phyloP scores from a whole-genome alignment of 208 protist genomes.

The Trypanosoma theileri region DNA sequence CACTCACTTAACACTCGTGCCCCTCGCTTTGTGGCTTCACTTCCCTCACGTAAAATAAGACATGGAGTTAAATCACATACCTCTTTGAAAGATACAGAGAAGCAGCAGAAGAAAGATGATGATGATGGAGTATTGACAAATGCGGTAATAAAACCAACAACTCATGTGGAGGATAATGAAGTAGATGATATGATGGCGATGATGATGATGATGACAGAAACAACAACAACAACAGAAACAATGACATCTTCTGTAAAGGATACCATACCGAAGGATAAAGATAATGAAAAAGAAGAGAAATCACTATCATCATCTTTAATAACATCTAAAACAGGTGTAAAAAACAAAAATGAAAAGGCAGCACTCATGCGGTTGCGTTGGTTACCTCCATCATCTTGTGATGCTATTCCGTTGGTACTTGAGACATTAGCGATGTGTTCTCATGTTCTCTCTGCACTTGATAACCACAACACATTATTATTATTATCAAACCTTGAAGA shows the following conservation, averaged over 20 bases:
- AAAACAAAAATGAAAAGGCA: not conserved
- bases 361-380: conserved; percentile 39
- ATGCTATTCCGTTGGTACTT: conserved; percentile 43
- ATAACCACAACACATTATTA: conserved; percentile 32
- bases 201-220: conserved; percentile 25
- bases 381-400: conserved; percentile 59
- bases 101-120: not conserved
- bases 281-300: not conserved
- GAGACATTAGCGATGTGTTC: conserved; percentile 66
- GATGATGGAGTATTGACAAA: not conserved
- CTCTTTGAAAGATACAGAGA: not conserved
- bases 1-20: conserved; percentile 40
- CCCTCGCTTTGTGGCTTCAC: conserved; percentile 82
- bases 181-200: conserved; percentile 12
- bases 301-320: not conserved
- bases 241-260: not conserved
- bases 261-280: not conserved
- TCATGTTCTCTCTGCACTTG: conserved; percentile 43
- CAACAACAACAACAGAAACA: conserved; percentile 3
- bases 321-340: not conserved
- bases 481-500: conserved; percentile 32
- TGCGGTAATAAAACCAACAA: not conserved
- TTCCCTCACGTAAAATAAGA: conserved; percentile 48
- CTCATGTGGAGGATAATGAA: not conserved
- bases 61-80: not conserved